A percentile compares a stretch with the other conserved stretches of the same genome.
phyloP scores from a whole-genome alignment of 2,329 filamentous ascomycete species.

The Corniculantispora saksenae region DNA sequence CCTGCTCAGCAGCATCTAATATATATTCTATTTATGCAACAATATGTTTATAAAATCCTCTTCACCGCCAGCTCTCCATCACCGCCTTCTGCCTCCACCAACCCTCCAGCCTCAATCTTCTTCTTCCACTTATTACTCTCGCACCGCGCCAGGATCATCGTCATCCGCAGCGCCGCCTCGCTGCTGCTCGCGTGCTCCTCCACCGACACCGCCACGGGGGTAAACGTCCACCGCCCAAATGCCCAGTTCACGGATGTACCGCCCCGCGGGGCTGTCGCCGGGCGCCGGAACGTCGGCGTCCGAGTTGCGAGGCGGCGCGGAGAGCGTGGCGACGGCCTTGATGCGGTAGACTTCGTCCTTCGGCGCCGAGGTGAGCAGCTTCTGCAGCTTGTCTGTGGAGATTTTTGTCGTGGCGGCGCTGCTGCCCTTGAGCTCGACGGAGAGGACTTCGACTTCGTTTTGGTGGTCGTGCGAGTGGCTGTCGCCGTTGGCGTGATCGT shows the following conservation, averaged over 20 bases:
- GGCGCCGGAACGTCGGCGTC: conserved; percentile 46
- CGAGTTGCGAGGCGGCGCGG: conserved; percentile 49
- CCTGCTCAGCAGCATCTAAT: conserved; percentile 5
- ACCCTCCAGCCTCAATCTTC: conserved; percentile 61
- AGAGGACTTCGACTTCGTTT: conserved; percentile 89
- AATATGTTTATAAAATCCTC: conserved; percentile 26
- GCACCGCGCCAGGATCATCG: conserved; percentile 71
- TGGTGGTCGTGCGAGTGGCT: conserved; percentile 59
- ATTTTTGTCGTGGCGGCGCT: conserved; percentile 38
- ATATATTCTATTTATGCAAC: conserved; percentile 17
- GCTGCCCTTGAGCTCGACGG: conserved; percentile 64
- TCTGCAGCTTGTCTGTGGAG: conserved; percentile 63
- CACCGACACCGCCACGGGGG: conserved; percentile 48
- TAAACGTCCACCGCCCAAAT: conserved; percentile 93
- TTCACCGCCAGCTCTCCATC: conserved; percentile 54
- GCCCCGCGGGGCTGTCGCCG: conserved; percentile 35
- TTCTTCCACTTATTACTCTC: conserved; percentile 79
- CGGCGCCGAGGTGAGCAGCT: conserved; percentile 70
- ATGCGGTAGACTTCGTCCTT: conserved; percentile 97
- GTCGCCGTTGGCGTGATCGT: conserved; percentile 22
- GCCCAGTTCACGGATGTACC: conserved; percentile 98
- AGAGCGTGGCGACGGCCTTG: conserved; percentile 66
- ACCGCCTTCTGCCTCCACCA: conserved; percentile 50
- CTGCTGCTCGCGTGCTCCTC: conserved; percentile 57
- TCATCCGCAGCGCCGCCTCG: conserved; percentile 66